Evolutionary conservation across 2,329 filamentous ascomycete genomes (phyloP), one percentile per base, ranked within the genome.

Genomic region (Cordyceps fumosorosea): DNA sequence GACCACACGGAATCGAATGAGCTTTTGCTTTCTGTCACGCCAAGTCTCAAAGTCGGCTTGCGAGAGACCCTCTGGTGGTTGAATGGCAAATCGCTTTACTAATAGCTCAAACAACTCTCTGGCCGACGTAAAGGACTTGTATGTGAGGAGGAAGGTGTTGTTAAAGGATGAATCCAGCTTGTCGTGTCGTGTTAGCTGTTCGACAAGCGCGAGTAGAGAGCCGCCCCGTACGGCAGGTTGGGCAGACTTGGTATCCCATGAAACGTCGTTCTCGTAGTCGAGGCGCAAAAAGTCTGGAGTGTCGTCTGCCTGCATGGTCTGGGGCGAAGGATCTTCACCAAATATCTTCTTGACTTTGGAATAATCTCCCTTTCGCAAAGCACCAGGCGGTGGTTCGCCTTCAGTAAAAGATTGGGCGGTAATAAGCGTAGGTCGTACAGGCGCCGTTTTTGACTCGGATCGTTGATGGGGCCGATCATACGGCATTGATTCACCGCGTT

Each of bases 111-210:
- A 98, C 0, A 99, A 81, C 74, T 98, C 95, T 6, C 89, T 82
- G 0, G 93, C 95, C 3, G 88, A 87, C 0, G 95, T 98, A 71
- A 99, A 99, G 0, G 95, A 99, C 65, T 90, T 85, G 74, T 99
- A 99, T 1, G 95, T 99, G 44, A 99, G 84, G 18, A 99, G 85
- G 81, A 99, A 99, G 0, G 95, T 99, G 70, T 93, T 96, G 78
- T 98, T 98, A 78, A 98, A 98, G 65, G 84, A 93, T 3, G 93
- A 91, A 71, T 98, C 95, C 16, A 96, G 84, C 71, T 96, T 95
- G 76, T 99, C 95, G 71, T 99, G 95, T 55, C 95, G 86, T 18
- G 95, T 99, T 51, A 99, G 82, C 71, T 98, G 93, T 74, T 98
- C 95, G 6, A 97, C 95, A 62, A 99, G 80, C 5, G 90, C 95